These are phyloP conservation scores for Coleophoma crateriformis DNA, from an alignment of 2,329 filamentous ascomycete genomes.

Conservation along the genomic window DNA sequence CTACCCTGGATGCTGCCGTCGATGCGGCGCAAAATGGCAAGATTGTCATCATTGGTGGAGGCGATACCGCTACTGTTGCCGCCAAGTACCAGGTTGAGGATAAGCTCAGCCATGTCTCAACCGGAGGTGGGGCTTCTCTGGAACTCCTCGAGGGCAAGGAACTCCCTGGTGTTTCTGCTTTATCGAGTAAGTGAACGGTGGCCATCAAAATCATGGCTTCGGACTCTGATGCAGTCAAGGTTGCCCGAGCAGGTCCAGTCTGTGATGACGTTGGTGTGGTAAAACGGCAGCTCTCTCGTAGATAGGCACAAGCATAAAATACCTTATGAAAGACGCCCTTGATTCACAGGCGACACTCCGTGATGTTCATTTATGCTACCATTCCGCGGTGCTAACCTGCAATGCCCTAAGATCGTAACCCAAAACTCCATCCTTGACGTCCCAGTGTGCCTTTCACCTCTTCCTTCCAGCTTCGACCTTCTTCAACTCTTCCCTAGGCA, in stretches of 20 bases:
- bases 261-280: constrained; percentile 11
- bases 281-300: neutral
- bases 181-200: constrained; percentile 66
- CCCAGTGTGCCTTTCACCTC: constrained; percentile 36
- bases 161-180: constrained; percentile 84
- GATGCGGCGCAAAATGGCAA: constrained; percentile 75
- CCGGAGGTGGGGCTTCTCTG: constrained; percentile 89
- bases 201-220: constrained; percentile 7
- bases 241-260: constrained; percentile 18
- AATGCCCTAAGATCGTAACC: constrained; percentile 7
- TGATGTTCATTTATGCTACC: neutral
- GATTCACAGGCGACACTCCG: neutral
- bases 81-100: constrained; percentile 95
- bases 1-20: constrained; percentile 84
- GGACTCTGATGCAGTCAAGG: constrained; percentile 24
- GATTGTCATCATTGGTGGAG: constrained; percentile 97
- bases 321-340: neutral
- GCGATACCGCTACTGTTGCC: constrained; percentile 95
- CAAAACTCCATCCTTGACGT: constrained; percentile 2
- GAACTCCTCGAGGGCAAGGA: constrained; percentile 98
- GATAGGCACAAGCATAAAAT: neutral
- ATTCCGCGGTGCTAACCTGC: neutral
- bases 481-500: constrained; percentile 77
- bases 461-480: constrained; percentile 79
- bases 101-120: constrained; percentile 97